phyloP scores from a whole-genome alignment of 2,329 filamentous ascomycete genomes.

The Pseudogymnoascus sp. region DNA sequence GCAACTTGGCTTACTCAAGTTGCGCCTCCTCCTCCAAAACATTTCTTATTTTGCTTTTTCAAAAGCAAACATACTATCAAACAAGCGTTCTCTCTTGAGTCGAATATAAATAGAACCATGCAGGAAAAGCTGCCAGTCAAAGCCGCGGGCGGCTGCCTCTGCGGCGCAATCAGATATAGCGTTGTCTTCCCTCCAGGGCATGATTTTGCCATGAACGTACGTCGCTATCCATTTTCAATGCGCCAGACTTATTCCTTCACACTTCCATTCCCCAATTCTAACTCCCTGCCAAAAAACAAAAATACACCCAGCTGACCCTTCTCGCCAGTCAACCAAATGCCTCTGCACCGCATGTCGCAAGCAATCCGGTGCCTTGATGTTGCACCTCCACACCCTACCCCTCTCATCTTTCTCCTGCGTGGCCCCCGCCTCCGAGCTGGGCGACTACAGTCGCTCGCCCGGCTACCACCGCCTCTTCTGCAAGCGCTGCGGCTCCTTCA shows the following conservation, averaged over 20 bases:
- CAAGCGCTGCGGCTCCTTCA: constrained; percentile 38
- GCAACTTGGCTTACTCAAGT: background rate
- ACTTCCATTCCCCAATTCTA: background rate
- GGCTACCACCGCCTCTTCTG: constrained; percentile 41
- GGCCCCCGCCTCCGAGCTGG: constrained; percentile 19
- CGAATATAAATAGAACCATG: background rate
- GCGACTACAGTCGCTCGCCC: constrained; percentile 34
- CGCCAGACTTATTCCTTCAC: background rate
- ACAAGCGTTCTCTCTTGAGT: background rate
- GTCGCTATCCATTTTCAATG: constrained; percentile 10
- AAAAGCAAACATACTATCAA: background rate
- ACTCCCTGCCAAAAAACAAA: background rate
- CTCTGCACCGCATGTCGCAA: constrained; percentile 50
- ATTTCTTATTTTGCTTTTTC: background rate
- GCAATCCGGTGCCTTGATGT: constrained; percentile 40
- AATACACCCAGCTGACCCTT: background rate
- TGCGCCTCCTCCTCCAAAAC: background rate
- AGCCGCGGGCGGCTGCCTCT: constrained; percentile 45
- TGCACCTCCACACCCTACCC: constrained; percentile 33
- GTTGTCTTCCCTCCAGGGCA: constrained; percentile 38
- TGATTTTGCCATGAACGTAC: constrained; percentile 34
- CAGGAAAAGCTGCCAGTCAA: constrained; percentile 8
- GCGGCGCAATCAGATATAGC: constrained; percentile 40
- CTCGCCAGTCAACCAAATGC: constrained; percentile 37
- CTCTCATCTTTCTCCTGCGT: constrained; percentile 29